phyloP scores from a whole-genome alignment of 768 basidiomycete genomes.

The Mycena maculata region DNA sequence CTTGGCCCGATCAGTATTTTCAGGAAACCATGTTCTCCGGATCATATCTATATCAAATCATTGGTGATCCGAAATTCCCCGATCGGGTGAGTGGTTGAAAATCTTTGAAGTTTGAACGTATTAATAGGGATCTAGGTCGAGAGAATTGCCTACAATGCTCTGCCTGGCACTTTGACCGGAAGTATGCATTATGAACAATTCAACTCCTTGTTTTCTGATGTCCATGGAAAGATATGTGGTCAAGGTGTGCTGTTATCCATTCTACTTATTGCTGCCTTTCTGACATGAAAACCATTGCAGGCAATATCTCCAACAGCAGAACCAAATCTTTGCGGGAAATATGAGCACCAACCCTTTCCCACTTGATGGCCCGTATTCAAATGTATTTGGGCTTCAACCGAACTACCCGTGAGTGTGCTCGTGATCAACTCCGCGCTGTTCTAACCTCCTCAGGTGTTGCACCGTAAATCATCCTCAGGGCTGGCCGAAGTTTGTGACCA shows the following conservation, averaged over 20 bases:
- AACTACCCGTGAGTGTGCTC: conserved; percentile 57
- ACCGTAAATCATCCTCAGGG: conserved; percentile 67
- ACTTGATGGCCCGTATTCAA: conserved; percentile 54
- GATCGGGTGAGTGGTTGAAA: conserved; percentile 53
- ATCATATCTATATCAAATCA: conserved; percentile 66
- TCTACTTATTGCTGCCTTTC: background rate
- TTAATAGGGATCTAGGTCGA: conserved; percentile 46
- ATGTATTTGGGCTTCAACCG: conserved; percentile 61
- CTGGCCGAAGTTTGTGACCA: conserved; percentile 66
- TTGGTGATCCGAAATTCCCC: conserved; percentile 63
- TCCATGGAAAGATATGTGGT: conserved; percentile 39
- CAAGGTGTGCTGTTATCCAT: conserved; percentile 44
- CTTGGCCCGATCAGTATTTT: background rate
- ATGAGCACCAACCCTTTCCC: conserved; percentile 52
- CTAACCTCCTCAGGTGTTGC: conserved; percentile 51
- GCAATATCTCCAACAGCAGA: conserved; percentile 58
- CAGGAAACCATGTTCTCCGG: conserved; percentile 74
- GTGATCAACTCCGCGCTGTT: background rate
- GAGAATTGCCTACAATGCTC: conserved; percentile 62
- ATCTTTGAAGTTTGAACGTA: background rate
- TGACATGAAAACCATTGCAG: conserved; percentile 20
- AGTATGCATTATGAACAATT: conserved; percentile 39
- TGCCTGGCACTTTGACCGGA: conserved; percentile 61
- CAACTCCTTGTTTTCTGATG: background rate
- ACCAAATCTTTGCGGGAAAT: conserved; percentile 55